These are phyloP conservation scores for Calvatia gigantea DNA, from an alignment of 768 basidiomycete genomes.

Conservation along the genomic window DNA sequence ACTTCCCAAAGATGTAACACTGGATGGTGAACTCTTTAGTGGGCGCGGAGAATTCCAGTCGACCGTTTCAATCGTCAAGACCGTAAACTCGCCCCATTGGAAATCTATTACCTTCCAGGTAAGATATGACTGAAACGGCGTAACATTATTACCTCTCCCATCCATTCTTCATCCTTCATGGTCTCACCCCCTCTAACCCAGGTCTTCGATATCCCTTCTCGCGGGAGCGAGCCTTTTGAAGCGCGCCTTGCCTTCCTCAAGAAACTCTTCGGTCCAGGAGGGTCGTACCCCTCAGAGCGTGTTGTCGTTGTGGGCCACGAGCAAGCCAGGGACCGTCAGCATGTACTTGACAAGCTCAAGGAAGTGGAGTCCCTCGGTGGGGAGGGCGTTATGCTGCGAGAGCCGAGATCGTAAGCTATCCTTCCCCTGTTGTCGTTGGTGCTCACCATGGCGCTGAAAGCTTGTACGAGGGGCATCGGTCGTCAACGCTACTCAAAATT, in stretches of 20 bases:
- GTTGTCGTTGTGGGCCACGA: slow-evolving; percentile 48
- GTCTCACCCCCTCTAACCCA: slow-evolving; percentile 17
- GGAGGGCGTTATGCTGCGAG: slow-evolving; percentile 57
- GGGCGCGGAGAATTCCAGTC: slow-evolving; percentile 56
- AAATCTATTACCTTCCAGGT: slow-evolving; percentile 52
- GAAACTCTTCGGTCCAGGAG: slow-evolving; percentile 43
- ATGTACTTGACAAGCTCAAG: slow-evolving; percentile 52
- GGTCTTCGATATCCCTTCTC: slow-evolving; percentile 59
- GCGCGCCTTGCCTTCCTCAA: slow-evolving; percentile 42
- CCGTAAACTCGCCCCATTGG: slow-evolving; percentile 55
- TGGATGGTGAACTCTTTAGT: slow-evolving; percentile 59
- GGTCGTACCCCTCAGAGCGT: slow-evolving; percentile 37
- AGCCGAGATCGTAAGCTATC: slow-evolving; percentile 41
- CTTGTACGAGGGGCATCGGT: slow-evolving; percentile 46
- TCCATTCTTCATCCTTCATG: not conserved
- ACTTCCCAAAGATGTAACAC: slow-evolving; percentile 49
- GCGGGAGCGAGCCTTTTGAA: slow-evolving; percentile 44
- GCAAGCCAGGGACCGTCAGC: slow-evolving; percentile 38
- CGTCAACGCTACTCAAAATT: slow-evolving; percentile 48
- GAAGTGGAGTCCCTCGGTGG: slow-evolving; percentile 52
- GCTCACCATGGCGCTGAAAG: not conserved
- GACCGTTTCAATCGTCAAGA: slow-evolving; percentile 59
- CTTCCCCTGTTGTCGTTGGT: not conserved
- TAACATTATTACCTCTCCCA: not conserved
- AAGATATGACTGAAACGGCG: slow-evolving; percentile 9